Conservation (phyloP, 768 basidiomycete species). For the Ramaria sp. region DNA sequence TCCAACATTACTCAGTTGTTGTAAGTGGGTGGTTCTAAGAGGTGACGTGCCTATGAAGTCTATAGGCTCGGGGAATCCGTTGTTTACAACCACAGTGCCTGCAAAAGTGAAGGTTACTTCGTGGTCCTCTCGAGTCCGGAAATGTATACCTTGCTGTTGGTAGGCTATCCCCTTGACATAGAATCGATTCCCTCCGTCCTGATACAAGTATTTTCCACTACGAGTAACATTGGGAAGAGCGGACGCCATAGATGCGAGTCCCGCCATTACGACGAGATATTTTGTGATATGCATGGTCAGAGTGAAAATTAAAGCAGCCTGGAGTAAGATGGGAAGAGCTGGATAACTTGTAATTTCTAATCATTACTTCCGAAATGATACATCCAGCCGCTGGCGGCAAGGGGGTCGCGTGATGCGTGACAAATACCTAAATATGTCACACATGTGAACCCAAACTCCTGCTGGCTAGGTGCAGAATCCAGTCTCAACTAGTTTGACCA, state of each 20-base stretch:
- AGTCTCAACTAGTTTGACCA: no score
- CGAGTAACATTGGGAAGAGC: slow-evolving; percentile 63
- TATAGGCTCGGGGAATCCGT: slow-evolving; percentile 59
- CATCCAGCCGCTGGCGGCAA: no score
- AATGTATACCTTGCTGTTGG: slow-evolving; percentile 58
- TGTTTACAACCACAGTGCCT: slow-evolving; percentile 35
- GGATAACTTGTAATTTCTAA: no score
- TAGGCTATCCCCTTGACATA: slow-evolving; percentile 86
- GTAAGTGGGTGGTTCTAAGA: background rate
- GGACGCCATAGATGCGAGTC: background rate
- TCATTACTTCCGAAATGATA: no score
- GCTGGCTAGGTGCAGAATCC: no score
- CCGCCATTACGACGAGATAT: background rate
- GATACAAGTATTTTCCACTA: slow-evolving; percentile 72
- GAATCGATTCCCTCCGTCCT: slow-evolving; percentile 62
- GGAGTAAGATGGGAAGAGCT: background rate
- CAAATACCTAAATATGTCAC: no score
- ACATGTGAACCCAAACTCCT: no score
- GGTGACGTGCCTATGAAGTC: slow-evolving; percentile 36
- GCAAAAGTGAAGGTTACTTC: background rate
- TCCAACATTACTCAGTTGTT: no score
- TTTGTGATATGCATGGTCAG: background rate
- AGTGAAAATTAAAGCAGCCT: background rate
- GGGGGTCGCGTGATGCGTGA: no score
- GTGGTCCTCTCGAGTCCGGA: background rate